These are phyloP conservation scores for Naganishia onofrii DNA, from an alignment of 768 basidiomycete genomes.

Conservation along the genomic window DNA sequence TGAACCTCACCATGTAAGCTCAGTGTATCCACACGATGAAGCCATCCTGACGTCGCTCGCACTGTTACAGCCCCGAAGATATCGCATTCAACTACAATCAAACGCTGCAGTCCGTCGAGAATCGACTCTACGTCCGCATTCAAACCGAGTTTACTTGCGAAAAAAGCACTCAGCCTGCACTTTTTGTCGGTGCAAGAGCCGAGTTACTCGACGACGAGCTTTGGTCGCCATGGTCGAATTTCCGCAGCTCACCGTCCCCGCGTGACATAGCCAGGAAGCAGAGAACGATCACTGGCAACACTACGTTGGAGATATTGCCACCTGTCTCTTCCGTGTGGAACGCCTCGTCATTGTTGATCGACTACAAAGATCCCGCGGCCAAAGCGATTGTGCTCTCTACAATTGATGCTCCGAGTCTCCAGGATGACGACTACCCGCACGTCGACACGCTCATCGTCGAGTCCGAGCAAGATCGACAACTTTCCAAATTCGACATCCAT, in stretches of 20 bases:
- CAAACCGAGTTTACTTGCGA: conserved; percentile 5
- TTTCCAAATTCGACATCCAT: neutral
- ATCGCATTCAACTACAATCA: neutral
- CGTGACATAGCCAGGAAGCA: neutral
- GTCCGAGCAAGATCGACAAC: neutral
- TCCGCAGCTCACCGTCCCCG: neutral
- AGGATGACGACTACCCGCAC: neutral
- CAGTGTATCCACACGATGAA: neutral
- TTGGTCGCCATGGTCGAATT: neutral
- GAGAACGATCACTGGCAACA: neutral
- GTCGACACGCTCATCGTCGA: neutral
- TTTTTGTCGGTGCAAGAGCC: neutral
- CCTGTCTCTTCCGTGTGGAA: neutral
- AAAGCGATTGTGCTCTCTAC: conserved; percentile 12
- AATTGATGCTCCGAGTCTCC: neutral
- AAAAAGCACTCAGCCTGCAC: neutral
- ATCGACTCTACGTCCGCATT: neutral
- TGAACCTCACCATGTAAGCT: conserved; percentile 19
- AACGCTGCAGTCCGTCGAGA: neutral
- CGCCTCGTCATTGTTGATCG: neutral
- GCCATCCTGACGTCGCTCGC: neutral
- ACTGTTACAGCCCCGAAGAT: neutral
- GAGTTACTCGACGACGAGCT: conserved; percentile 6
- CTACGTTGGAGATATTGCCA: neutral
- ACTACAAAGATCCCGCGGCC: conserved; percentile 9